These are phyloP conservation scores for Hyaloscypha hepaticicola DNA, from an alignment of 495 filamentous ascomycete species.

Conservation along the genomic window DNA sequence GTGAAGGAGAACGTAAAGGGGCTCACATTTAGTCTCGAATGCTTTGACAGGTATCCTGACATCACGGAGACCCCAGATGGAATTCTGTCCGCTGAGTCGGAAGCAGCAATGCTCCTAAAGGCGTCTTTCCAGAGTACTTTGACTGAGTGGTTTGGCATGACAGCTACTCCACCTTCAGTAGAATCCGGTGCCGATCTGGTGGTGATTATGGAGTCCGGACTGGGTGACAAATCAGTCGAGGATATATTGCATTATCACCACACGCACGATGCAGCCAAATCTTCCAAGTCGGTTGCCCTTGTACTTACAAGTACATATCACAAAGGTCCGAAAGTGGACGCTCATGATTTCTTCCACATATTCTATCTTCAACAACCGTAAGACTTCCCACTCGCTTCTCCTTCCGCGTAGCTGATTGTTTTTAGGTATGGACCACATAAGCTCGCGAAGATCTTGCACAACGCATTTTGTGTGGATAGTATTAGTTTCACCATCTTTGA, in stretches of 20 bases:
- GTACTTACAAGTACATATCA: slow-evolving; percentile 29
- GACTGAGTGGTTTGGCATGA: slow-evolving; percentile 43
- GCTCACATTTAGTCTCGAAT: slow-evolving; percentile 34
- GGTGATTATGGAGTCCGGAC: slow-evolving; percentile 20
- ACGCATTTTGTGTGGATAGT: slow-evolving; percentile 12
- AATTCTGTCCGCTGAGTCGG: slow-evolving; percentile 32
- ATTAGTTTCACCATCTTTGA: not conserved
- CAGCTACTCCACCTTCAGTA: not conserved
- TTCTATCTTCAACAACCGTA: slow-evolving; percentile 39
- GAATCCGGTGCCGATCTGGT: slow-evolving; percentile 17
- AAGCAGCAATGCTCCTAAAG: slow-evolving; percentile 37
- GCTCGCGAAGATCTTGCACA: slow-evolving; percentile 52
- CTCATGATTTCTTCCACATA: slow-evolving; percentile 20
- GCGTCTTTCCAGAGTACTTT: slow-evolving; percentile 34
- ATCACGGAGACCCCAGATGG: slow-evolving; percentile 36
- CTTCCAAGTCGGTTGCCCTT: slow-evolving; percentile 32
- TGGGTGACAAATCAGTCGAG: slow-evolving; percentile 27
- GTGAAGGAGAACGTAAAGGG: slow-evolving; percentile 30
- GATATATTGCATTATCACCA: slow-evolving; percentile 27
- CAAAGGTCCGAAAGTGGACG: slow-evolving; percentile 17
- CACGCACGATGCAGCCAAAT: slow-evolving; percentile 14
- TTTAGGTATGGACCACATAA: slow-evolving; percentile 58
- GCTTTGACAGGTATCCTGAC: slow-evolving; percentile 38
- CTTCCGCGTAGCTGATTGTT: slow-evolving; percentile 14
- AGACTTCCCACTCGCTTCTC: slow-evolving; percentile 9